phyloP scores from a whole-genome alignment of 2,329 filamentous ascomycete genomes.

The Clarireedia homoeocarpa region DNA sequence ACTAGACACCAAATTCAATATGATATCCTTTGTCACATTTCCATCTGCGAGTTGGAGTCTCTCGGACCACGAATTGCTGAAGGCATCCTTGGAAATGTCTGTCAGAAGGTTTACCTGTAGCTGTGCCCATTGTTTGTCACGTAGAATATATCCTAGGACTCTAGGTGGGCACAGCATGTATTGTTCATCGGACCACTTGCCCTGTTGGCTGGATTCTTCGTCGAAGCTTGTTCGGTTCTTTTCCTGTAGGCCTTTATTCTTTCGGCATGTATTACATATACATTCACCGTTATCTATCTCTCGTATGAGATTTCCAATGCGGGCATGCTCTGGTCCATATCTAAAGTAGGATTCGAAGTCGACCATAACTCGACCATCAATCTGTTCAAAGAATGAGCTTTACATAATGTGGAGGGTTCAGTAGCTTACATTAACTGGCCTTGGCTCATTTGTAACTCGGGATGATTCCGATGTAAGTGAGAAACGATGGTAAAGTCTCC shows the following conservation, averaged over 20 bases:
- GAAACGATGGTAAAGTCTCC: too few relatives aligned
- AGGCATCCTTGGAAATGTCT: neutral
- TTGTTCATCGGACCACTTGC: neutral
- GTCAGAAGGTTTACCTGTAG: neutral
- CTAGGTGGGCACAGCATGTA: neutral
- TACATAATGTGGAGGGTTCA: too few relatives aligned
- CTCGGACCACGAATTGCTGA: neutral
- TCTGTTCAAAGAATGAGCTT: too few relatives aligned
- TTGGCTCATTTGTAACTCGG: too few relatives aligned
- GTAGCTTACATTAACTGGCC: too few relatives aligned
- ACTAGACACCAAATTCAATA: neutral
- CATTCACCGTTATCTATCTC: neutral
- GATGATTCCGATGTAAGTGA: too few relatives aligned
- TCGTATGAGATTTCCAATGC: too few relatives aligned
- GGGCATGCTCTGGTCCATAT: too few relatives aligned
- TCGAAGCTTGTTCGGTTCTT: neutral
- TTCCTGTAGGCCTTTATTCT: neutral
- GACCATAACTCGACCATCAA: too few relatives aligned
- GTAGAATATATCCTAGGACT: neutral
- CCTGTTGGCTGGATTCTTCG: neutral
- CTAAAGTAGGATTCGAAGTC: too few relatives aligned
- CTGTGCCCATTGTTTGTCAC: neutral
- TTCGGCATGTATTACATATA: neutral
- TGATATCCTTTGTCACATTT: neutral
- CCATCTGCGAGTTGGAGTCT: neutral